Conservation (phyloP, 257 asterid species). For the Solanum chilense region DNA sequence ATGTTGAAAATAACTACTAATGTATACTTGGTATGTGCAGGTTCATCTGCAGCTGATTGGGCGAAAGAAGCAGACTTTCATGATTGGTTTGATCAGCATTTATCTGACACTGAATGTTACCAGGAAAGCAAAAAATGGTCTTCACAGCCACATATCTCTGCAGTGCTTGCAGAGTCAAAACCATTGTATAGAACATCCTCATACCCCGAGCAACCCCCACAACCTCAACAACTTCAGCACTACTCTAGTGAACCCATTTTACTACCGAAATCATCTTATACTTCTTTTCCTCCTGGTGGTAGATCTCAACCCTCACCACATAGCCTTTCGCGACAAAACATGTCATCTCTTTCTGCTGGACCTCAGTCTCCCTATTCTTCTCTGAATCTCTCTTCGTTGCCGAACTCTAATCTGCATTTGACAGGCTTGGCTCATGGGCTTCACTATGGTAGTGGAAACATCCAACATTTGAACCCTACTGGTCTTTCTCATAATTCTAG, state of each 20-base stretch:
- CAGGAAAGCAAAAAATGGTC: constrained; percentile 77
- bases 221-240: constrained; percentile 37
- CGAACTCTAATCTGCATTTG: constrained; percentile 41
- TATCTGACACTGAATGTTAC: constrained; percentile 58
- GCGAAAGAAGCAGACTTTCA: constrained; percentile 61
- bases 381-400: constrained; percentile 30
- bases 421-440: constrained; percentile 46
- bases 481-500: constrained; percentile 29
- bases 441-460: constrained; percentile 39
- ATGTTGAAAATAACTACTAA: not conserved
- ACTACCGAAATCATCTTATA: constrained; percentile 59
- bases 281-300: constrained; percentile 76
- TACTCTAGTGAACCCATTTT: constrained; percentile 74
- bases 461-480: constrained; percentile 30
- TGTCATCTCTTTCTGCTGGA: constrained; percentile 50
- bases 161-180: constrained; percentile 37
- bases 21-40: constrained; percentile 24
- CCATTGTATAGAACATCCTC: constrained; percentile 76
- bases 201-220: constrained; percentile 24
- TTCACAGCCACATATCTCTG: constrained; percentile 65
- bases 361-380: constrained; percentile 46
- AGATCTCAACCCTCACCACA: constrained; percentile 52
- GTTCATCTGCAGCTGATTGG: constrained; percentile 90
- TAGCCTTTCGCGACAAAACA: constrained; percentile 28
- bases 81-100: constrained; percentile 60